Evolutionary conservation across 2,329 filamentous ascomycete genomes (phyloP).

Genomic region (Aspergillus thermomutatus): DNA sequence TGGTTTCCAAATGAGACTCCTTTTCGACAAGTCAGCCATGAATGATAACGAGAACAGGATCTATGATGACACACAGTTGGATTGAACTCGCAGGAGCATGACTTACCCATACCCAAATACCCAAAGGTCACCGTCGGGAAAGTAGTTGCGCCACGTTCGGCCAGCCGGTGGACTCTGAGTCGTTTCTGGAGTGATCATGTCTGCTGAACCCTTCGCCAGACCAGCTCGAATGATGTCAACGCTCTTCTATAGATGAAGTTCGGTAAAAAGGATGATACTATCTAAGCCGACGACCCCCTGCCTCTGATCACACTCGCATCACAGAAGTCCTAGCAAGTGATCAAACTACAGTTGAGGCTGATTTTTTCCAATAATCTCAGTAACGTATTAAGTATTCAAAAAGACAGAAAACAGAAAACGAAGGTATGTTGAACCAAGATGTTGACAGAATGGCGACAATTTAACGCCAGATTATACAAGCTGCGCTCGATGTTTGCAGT

Average conservation of each 20-base stretch:
- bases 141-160: conserved; percentile 43
- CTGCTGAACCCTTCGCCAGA: conserved; percentile 1
- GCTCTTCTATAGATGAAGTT: not conserved
- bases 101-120: conserved; percentile 92
- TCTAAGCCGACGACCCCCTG: not conserved
- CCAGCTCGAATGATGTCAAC: conserved; percentile 3
- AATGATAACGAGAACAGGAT: not conserved
- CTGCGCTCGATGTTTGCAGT: conserved; percentile 20
- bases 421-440: not conserved
- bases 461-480: not conserved
- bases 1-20: conserved; percentile 97
- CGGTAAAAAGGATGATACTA: not conserved
- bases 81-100: not conserved
- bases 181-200: conserved; percentile 16
- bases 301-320: not conserved
- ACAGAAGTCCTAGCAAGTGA: not conserved
- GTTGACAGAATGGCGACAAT: not conserved
- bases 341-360: not conserved
- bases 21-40: conserved; percentile 34
- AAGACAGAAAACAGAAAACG: too few relatives aligned
- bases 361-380: not conserved
- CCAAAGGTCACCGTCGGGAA: conserved; percentile 72
- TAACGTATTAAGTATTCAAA: not conserved
- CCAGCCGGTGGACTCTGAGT: conserved; percentile 25
- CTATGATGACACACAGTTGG: not conserved